These are phyloP conservation scores for Sporobolomyces phaffii DNA, from an alignment of 768 basidiomycete species.

Conservation along the genomic window DNA sequence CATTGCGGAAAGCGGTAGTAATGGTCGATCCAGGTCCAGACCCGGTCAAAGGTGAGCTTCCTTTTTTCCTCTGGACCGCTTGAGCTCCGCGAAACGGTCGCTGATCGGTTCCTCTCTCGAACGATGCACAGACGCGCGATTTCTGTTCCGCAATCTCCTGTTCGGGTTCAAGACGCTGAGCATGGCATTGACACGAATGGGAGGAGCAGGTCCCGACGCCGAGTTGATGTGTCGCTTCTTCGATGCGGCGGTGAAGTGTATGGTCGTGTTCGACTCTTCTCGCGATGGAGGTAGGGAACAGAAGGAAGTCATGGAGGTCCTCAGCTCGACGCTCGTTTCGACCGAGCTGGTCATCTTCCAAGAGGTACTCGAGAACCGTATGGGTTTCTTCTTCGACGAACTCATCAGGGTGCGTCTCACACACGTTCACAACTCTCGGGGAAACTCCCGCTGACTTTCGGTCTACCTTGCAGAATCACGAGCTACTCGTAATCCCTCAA, in stretches of 20 bases:
- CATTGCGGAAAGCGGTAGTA: conserved; percentile 69
- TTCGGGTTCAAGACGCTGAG: conserved; percentile 81
- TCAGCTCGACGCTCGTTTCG: conserved; percentile 53
- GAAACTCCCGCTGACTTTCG: too few species aligned
- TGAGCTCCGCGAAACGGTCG: neutral
- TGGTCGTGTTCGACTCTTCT: conserved; percentile 67
- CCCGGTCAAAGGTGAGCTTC: conserved; percentile 63
- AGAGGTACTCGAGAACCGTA: conserved; percentile 89
- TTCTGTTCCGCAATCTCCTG: conserved; percentile 77
- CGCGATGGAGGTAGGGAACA: conserved; percentile 53
- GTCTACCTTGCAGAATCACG: conserved; percentile 54
- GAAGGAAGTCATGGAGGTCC: conserved; percentile 76
- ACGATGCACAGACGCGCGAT: conserved; percentile 62
- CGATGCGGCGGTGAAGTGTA: conserved; percentile 72
- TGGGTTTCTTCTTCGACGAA: conserved; percentile 80
- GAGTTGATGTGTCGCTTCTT: conserved; percentile 82
- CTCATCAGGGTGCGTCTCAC: conserved; percentile 28
- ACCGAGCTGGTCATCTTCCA: conserved; percentile 88
- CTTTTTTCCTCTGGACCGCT: neutral
- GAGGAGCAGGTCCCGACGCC: conserved; percentile 70
- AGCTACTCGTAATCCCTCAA: conserved; percentile 78
- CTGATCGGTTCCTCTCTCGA: too few species aligned
- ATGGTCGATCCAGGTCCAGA: conserved; percentile 77
- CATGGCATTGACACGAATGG: conserved; percentile 67
- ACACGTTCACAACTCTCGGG: neutral